Conservation (phyloP, 345 rosid species). For the Eutrema heterophyllum region DNA sequence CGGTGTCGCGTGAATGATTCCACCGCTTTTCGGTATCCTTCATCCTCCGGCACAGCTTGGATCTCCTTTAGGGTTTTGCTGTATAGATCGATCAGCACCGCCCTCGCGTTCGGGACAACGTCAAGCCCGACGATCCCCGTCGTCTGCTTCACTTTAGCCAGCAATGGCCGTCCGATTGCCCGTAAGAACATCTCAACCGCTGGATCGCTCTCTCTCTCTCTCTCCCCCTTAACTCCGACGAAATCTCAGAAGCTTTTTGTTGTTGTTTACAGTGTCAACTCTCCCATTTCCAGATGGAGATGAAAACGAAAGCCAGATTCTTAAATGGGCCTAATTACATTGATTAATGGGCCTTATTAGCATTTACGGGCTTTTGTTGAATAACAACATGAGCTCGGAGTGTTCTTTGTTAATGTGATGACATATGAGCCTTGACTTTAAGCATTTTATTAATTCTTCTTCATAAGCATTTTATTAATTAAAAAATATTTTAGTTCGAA, state of each 20-base stretch:
- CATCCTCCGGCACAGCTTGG: conserved; percentile 90
- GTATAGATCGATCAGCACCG: conserved; percentile 70
- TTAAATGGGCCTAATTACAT: not conserved
- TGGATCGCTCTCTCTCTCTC: conserved; percentile 12
- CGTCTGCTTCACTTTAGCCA: conserved; percentile 88
- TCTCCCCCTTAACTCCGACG: conserved; percentile 21
- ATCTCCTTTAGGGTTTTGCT: conserved; percentile 89
- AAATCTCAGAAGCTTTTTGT: conserved; percentile 19
- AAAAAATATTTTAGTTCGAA: not conserved
- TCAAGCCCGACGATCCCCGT: conserved; percentile 96
- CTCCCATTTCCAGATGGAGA: not conserved
- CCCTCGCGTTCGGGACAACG: conserved; percentile 90
- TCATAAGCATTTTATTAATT: not conserved
- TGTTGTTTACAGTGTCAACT: conserved; percentile 13
- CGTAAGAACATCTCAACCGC: conserved; percentile 61
- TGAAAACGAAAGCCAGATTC: not conserved
- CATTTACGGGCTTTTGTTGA: not conserved
- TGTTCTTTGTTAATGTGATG: not conserved
- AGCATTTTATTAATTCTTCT: not conserved
- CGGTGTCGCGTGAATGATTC: conserved; percentile 85
- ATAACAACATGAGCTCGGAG: not conserved
- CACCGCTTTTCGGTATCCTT: conserved; percentile 94
- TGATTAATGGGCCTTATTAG: not conserved
- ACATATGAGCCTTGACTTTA: not conserved
- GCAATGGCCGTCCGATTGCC: conserved; percentile 75